phyloP scores from a whole-genome alignment of 805 yeast genomes.

The Pichia nakasei region DNA sequence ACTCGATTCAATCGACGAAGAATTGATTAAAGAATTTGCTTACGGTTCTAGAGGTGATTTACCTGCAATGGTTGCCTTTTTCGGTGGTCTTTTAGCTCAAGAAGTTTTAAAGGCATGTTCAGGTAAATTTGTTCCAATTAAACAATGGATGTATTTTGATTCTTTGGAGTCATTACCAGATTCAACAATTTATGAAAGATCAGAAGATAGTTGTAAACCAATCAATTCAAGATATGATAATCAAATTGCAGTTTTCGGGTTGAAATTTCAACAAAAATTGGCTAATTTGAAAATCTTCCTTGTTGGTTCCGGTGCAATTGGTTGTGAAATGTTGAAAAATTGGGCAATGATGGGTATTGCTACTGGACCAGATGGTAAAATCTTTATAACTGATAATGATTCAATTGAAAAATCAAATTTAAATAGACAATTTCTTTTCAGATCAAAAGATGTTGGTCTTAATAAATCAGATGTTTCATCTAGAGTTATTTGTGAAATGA shows the following conservation, averaged over 20 bases:
- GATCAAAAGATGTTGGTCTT: slow-evolving; percentile 90
- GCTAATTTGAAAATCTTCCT: slow-evolving; percentile 77
- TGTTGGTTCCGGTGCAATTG: slow-evolving; percentile 98
- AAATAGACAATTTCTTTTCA: slow-evolving; percentile 91
- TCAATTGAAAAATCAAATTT: slow-evolving; percentile 91
- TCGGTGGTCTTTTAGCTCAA: slow-evolving; percentile 93
- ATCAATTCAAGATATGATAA: slow-evolving; percentile 78
- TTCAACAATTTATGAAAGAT: slow-evolving; percentile 46
- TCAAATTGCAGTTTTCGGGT: slow-evolving; percentile 93
- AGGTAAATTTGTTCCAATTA: slow-evolving; percentile 89
- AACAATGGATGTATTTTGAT: slow-evolving; percentile 89
- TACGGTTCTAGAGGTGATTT: slow-evolving; percentile 87
- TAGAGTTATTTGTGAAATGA: slow-evolving; percentile 73
- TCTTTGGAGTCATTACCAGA: slow-evolving; percentile 86
- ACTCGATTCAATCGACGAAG: slow-evolving; percentile 43
- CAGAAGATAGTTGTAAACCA: slow-evolving; percentile 66
- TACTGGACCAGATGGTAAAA: slow-evolving; percentile 80
- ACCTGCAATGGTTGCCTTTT: slow-evolving; percentile 81
- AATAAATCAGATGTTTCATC: slow-evolving; percentile 90
- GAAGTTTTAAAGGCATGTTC: slow-evolving; percentile 93
- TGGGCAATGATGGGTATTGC: slow-evolving; percentile 98
- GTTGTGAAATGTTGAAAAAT: slow-evolving; percentile 96
- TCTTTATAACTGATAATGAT: slow-evolving; percentile 85
- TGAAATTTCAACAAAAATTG: slow-evolving; percentile 60
- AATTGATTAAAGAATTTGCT: slow-evolving; percentile 61